Percentiles rank a stretch among this genome's conserved stretches.
Conservation (phyloP, 192 early-diverging fungal species). For the Coemansia sp. region DNA sequence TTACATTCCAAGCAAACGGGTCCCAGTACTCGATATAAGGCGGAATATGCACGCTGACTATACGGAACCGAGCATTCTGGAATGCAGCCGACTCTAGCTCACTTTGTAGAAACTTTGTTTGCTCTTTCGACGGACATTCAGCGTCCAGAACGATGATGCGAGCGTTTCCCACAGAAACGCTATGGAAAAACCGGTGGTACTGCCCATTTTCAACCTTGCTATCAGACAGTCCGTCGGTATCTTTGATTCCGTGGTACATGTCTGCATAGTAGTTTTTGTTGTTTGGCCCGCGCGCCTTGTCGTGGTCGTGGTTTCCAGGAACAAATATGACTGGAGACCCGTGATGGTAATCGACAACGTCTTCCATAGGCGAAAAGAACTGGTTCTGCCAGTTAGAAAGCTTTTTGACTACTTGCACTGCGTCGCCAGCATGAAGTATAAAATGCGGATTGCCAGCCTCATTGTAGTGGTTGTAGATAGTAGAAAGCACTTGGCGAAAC, state of each 20-base stretch:
- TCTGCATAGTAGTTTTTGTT: slow-evolving; percentile 55
- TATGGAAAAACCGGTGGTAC: slow-evolving; percentile 45
- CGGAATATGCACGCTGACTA: slow-evolving; percentile 72
- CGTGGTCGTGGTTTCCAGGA: slow-evolving; percentile 77
- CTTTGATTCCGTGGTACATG: slow-evolving; percentile 44
- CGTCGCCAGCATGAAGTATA: slow-evolving; percentile 71
- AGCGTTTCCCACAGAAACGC: slow-evolving; percentile 57
- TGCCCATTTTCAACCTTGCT: slow-evolving; percentile 15
- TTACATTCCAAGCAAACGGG: slow-evolving; percentile 64
- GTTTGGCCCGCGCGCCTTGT: slow-evolving; percentile 49
- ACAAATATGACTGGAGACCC: slow-evolving; percentile 64
- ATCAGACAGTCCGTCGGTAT: slow-evolving; percentile 19
- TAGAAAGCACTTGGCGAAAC: slow-evolving; percentile 29
- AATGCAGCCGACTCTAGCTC: slow-evolving; percentile 62
- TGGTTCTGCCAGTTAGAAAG: slow-evolving; percentile 73
- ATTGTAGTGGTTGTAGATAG: slow-evolving; percentile 12
- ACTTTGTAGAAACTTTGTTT: slow-evolving; percentile 61
- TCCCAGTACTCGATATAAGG: slow-evolving; percentile 79
- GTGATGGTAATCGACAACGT: slow-evolving; percentile 58
- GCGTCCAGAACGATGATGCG: slow-evolving; percentile 70
- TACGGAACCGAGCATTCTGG: slow-evolving; percentile 57
- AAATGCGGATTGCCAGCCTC: slow-evolving; percentile 33
- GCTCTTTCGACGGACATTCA: slow-evolving; percentile 61
- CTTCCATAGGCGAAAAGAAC: slow-evolving; percentile 63
- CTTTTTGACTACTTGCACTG: slow-evolving; percentile 59